Conservation (phyloP, 805 yeast genomes). For the Pichia cabralensis region DNA sequence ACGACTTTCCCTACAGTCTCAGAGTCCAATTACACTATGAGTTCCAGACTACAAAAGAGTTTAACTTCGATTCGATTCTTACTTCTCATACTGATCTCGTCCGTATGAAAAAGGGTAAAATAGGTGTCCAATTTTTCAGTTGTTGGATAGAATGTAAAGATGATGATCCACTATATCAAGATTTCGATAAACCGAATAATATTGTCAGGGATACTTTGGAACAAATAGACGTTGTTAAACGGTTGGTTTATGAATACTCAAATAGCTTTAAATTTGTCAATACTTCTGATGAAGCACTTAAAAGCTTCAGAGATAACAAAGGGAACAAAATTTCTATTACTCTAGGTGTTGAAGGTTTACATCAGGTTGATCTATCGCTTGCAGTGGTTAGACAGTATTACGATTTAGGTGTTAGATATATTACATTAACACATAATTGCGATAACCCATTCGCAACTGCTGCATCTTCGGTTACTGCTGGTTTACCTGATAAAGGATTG, state of each 20-base stretch:
- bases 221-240: conserved; percentile 40
- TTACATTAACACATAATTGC: conserved; percentile 45
- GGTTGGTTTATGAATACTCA: conserved; percentile 34
- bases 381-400: conserved; percentile 41
- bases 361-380: conserved; percentile 40
- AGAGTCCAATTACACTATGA: conserved; percentile 33
- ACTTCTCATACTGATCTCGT: conserved; percentile 36
- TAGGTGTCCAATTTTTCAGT: conserved; percentile 43
- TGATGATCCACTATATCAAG: conserved; percentile 29
- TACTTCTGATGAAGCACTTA: conserved; percentile 32
- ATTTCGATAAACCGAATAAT: conserved; percentile 34
- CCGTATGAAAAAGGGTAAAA: conserved; percentile 31
- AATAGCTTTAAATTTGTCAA: conserved; percentile 30
- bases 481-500: conserved; percentile 36
- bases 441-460: conserved; percentile 51
- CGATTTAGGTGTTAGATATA: conserved; percentile 42
- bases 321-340: conserved; percentile 33
- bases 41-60: conserved; percentile 16
- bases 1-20: conserved; percentile 40
- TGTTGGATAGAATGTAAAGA: conserved; percentile 38
- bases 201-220: conserved; percentile 45
- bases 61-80: conserved; percentile 30
- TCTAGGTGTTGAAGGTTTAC: conserved; percentile 45
- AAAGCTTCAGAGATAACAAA: conserved; percentile 20
- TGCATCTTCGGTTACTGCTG: conserved; percentile 37